Evolutionary conservation across 2,329 filamentous ascomycete species (phyloP).

Genomic region (Cercospora berteroae): DNA sequence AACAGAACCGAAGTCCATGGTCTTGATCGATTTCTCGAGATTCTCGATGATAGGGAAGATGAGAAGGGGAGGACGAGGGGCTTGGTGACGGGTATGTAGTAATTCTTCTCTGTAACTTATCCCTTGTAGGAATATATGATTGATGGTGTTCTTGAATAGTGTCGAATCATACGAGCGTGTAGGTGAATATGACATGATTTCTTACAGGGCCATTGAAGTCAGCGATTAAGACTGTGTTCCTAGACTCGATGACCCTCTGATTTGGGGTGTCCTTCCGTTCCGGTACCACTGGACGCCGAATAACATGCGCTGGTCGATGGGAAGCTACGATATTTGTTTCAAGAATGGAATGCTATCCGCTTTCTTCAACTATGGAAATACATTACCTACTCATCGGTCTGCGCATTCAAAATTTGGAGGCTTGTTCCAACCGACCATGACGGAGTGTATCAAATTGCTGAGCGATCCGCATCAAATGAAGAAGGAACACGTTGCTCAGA

Average conservation of each 20-base stretch:
- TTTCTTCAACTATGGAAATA: constrained; percentile 89
- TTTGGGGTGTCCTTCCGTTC: constrained; percentile 86
- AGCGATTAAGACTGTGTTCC: neutral
- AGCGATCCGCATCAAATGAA: constrained; percentile 49
- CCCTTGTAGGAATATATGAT: neutral
- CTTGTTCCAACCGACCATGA: constrained; percentile 84
- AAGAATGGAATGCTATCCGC: constrained; percentile 71
- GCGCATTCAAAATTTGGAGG: constrained; percentile 78
- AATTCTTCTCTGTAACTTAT: neutral
- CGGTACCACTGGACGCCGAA: constrained; percentile 67
- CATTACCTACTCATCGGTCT: constrained; percentile 80
- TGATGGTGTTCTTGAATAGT: constrained; percentile 51
- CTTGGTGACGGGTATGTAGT: constrained; percentile 70
- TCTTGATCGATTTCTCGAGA: constrained; percentile 68
- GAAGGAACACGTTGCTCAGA: neutral
- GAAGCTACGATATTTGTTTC: constrained; percentile 94
- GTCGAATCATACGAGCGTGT: constrained; percentile 44
- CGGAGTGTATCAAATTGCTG: constrained; percentile 79
- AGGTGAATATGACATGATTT: neutral
- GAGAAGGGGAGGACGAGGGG: constrained; percentile 67
- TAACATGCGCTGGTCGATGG: constrained; percentile 84
- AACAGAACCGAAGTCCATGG: constrained; percentile 76
- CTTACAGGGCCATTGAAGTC: neutral
- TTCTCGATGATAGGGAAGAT: constrained; percentile 72
- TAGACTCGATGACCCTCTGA: constrained; percentile 88